phyloP scores from a whole-genome alignment of 306 rosid genomes.

The Spatholobus suberectus region DNA sequence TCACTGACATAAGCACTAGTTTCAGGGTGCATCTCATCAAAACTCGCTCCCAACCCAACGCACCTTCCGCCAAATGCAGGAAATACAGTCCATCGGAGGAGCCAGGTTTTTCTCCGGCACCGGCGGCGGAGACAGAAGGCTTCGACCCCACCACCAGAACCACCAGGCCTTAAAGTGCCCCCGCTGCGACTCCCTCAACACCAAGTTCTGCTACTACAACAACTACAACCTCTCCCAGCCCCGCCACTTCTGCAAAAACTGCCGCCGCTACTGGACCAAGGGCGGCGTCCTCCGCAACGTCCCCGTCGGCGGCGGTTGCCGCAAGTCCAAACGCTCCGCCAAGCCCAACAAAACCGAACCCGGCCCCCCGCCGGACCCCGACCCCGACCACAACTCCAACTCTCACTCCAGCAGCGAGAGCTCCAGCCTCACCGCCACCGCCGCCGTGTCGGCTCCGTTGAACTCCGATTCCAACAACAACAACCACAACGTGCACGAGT shows the following conservation, averaged over 20 bases:
- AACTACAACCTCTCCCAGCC: conserved; percentile 99
- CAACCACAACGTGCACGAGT: conserved; percentile 34
- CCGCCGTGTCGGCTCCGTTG: conserved; percentile 54
- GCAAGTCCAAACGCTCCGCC: conserved; percentile 80
- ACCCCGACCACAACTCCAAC: conserved; percentile 46
- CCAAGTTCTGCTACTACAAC: conserved; percentile 96
- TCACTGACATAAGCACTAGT: conserved; percentile 39
- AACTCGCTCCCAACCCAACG: too few species aligned
- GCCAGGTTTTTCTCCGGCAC: conserved; percentile 60
- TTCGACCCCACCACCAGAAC: conserved; percentile 59
- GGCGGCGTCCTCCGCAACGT: conserved; percentile 99
- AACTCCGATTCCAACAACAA: conserved; percentile 42
- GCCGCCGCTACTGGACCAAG: conserved; percentile 98
- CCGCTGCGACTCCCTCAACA: conserved; percentile 88
- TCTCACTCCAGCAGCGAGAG: conserved; percentile 93
- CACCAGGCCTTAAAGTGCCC: conserved; percentile 86
- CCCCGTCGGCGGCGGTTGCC: conserved; percentile 96
- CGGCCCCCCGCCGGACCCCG: neutral
- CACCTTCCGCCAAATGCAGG: conserved; percentile 96
- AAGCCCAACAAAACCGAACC: conserved; percentile 47
- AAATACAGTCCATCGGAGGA: conserved; percentile 71
- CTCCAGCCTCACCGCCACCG: conserved; percentile 82
- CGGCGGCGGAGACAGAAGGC: conserved; percentile 60
- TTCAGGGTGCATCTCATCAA: conserved; percentile 35
- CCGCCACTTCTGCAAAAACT: conserved; percentile 94